Evolutionary conservation across 768 basidiomycete species (phyloP).

Genomic region (Rhizopogon vinicolor): DNA sequence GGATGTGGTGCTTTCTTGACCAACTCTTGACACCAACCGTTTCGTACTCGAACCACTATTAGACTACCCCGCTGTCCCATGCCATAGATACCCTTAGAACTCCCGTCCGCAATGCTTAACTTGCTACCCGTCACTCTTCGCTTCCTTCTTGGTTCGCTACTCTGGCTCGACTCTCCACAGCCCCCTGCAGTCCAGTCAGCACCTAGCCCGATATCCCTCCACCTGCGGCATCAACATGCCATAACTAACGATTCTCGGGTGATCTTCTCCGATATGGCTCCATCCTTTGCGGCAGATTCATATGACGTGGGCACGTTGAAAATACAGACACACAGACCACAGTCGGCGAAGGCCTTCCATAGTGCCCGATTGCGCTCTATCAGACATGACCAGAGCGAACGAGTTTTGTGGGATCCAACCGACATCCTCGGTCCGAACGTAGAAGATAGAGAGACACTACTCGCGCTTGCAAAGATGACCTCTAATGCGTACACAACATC

Average conservation of each 20-base stretch:
- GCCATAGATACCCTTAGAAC: background rate
- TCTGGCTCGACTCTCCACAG: constrained; percentile 27
- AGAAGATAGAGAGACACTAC: constrained; percentile 63
- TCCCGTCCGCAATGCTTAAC: constrained; percentile 13
- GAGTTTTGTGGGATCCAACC: constrained; percentile 58
- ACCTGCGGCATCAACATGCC: constrained; percentile 63
- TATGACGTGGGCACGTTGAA: constrained; percentile 38
- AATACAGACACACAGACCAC: constrained; percentile 41
- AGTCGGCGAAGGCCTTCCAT: constrained; percentile 32
- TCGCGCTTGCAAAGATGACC: constrained; percentile 84
- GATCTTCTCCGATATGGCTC: constrained; percentile 47
- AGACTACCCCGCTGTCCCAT: background rate
- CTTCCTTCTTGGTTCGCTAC: constrained; percentile 35
- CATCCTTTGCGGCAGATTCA: constrained; percentile 12
- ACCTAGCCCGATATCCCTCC: constrained; percentile 46
- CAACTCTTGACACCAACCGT: background rate
- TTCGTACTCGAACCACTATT: background rate
- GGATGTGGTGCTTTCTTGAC: background rate
- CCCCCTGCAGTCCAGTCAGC: constrained; percentile 15
- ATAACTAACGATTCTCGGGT: constrained; percentile 48
- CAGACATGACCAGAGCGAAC: constrained; percentile 32
- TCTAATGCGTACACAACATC: constrained; percentile 70
- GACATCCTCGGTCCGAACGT: constrained; percentile 71
- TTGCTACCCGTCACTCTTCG: constrained; percentile 38
- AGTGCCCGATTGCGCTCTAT: constrained; percentile 33